phyloP scores from a whole-genome alignment of 2,329 filamentous ascomycete species.

The Epichloe scottii region DNA sequence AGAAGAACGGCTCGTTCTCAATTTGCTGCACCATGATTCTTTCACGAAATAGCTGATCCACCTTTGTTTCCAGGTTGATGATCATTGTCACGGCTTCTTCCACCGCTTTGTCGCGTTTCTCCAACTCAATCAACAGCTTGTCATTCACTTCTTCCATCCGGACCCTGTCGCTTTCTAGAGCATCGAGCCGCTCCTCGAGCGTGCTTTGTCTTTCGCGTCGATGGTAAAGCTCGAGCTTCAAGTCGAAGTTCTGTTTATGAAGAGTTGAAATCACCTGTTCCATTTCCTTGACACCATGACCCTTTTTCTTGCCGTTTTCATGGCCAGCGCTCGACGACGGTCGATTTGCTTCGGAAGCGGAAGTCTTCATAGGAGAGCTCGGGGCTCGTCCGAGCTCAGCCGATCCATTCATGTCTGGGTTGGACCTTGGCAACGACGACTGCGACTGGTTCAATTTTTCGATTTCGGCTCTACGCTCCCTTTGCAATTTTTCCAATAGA shows the following conservation, averaged over 20 bases:
- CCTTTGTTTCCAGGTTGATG: constrained; percentile 46
- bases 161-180: constrained; percentile 38
- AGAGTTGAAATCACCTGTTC: constrained; percentile 56
- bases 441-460: constrained; percentile 25
- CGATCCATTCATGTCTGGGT: constrained; percentile 26
- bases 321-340: constrained; percentile 29
- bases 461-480: constrained; percentile 35
- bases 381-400: constrained; percentile 25
- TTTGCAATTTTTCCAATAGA: constrained; percentile 42
- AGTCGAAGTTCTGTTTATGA: constrained; percentile 65
- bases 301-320: constrained; percentile 34
- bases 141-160: constrained; percentile 47
- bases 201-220: constrained; percentile 49
- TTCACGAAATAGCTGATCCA: constrained; percentile 41
- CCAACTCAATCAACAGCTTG: constrained; percentile 44
- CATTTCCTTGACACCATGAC: constrained; percentile 54
- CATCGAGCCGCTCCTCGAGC: constrained; percentile 45
- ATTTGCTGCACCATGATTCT: constrained; percentile 39
- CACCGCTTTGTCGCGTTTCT: constrained; percentile 57
- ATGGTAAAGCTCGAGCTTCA: constrained; percentile 62
- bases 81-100: constrained; percentile 62
- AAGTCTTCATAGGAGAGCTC: constrained; percentile 26
- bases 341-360: constrained; percentile 23
- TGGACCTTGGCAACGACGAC: constrained; percentile 20
- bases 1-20: constrained; percentile 28